A percentile compares a stretch with the other conserved stretches of the same genome.
Evolutionary conservation across 176 grass and related monocot genomes (phyloP).

Genomic region (Elymus sibiricus): DNA sequence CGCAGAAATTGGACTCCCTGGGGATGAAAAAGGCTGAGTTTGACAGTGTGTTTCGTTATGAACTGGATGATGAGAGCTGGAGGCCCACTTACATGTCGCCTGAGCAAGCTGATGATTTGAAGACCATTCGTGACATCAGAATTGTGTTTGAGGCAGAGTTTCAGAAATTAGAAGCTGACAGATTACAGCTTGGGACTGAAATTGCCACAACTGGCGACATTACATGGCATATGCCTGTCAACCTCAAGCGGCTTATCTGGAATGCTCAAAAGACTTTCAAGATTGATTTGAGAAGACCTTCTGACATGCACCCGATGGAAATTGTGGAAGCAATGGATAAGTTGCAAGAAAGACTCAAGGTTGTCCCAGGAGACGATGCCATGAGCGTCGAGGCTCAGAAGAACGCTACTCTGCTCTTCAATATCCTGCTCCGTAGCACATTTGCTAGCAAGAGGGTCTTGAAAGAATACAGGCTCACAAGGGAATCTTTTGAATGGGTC

Average conservation of each 20-base stretch:
- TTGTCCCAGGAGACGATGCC: constrained; percentile 94
- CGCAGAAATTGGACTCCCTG: constrained; percentile 82
- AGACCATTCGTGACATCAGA: constrained; percentile 82
- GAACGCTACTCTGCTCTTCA: constrained; percentile 93
- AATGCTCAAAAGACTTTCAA: constrained; percentile 99
- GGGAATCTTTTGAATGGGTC: constrained; percentile 99
- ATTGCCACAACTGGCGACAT: constrained; percentile 88
- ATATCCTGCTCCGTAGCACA: constrained; percentile 91
- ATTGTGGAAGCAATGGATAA: constrained; percentile 99
- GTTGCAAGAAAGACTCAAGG: constrained; percentile 90
- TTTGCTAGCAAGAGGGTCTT: constrained; percentile 94
- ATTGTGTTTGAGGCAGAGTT: constrained; percentile 97
- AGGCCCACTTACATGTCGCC: constrained; percentile 89
- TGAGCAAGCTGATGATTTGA: constrained; percentile 91
- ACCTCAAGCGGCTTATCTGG: constrained; percentile 94
- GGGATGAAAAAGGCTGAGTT: constrained; percentile 89
- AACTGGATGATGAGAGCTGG: constrained; percentile 87
- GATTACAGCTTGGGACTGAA: constrained; percentile 83
- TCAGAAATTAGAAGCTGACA: constrained; percentile 89
- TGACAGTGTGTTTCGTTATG: constrained; percentile 65
- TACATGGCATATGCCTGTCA: constrained; percentile 88
- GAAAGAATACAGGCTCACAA: constrained; percentile 87
- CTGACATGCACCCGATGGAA: constrained; percentile 98
- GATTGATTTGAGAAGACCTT: constrained; percentile 89
- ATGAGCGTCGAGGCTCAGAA: constrained; percentile 97